Base-by-base conservation (phyloP, 768 basidiomycete genomes). In the Asterophora parasitica region DNA sequence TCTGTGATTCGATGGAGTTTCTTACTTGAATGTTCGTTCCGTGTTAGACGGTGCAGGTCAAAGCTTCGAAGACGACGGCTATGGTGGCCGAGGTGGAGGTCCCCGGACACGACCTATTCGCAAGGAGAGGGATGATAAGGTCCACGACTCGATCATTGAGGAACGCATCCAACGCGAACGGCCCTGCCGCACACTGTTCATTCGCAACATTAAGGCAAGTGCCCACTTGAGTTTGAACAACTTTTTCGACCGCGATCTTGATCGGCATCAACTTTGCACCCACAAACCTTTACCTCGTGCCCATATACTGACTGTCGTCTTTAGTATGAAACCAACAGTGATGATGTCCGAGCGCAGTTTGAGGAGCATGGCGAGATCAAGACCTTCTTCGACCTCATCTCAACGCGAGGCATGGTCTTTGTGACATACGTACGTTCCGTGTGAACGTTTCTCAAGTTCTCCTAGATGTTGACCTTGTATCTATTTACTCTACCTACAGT, bases 401-500 rank as follows among this genome's bases (percentile, higher is more conserved):
- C 82, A 41, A 94, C 88, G 9, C 78, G 96, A 51, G 96, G 96
- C n/a, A 96, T 99, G 90, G 88, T 97, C 11, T 99, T 99, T 65
- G 88, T 98, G 37, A 99, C 95, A 40, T 99, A 91, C 65, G 96
- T 98, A 70, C 79, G 95, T 81, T 41, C 37, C 31, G 17, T 31
- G 7, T 46, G 37, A 48, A 30, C 8, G 34, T 44, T 15, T 42
- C 31, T 10, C 36, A 28, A 30, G 35, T 35, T 11, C 26, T n/a
- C 10, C 35, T 20, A 33, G 42, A 50, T 30, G 42, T 60, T 60
- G 30, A 65, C 55, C 37, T n/a, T 51, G 56, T 42, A 58, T 43
- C 19, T 47, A 23, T 35, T 23, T 23, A 23, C 23, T 23, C 23
- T 23, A 23, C 6, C 23, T 23, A 23, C 23, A 99, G 96, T 97